Evolutionary conservation across 257 asterid genomes (phyloP).

Genomic region (Nyctanthes arbortristis): DNA sequence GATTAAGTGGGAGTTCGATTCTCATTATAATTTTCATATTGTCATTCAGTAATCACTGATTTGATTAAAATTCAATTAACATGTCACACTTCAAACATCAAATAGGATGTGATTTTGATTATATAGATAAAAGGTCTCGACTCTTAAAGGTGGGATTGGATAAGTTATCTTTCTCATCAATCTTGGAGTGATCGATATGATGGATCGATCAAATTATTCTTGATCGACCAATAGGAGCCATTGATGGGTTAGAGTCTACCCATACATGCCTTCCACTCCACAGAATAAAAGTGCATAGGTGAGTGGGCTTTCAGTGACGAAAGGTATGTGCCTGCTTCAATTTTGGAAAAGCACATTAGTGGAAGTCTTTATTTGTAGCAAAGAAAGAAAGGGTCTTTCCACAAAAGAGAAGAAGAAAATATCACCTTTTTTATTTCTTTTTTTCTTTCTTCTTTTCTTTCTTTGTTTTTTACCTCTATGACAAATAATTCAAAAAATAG

Average conservation of each 20-base stretch:
- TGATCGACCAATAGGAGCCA: background rate
- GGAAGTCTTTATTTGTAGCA: background rate
- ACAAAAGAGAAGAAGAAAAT: too few species aligned
- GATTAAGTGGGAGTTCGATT: too few species aligned
- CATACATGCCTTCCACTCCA: background rate
- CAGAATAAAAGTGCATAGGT: background rate
- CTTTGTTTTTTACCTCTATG: conserved; percentile 2
- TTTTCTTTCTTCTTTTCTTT: too few species aligned
- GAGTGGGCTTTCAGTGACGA: background rate
- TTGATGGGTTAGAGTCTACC: background rate
- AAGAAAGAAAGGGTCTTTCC: background rate
- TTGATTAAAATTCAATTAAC: too few species aligned
- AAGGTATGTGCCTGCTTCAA: background rate
- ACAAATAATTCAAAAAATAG: background rate
- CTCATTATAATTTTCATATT: too few species aligned
- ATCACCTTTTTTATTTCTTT: background rate
- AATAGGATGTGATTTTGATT: background rate
- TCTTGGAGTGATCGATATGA: background rate
- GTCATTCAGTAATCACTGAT: too few species aligned
- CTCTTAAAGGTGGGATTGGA: background rate
- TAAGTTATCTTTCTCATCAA: background rate
- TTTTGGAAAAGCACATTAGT: background rate
- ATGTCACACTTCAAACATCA: too few species aligned
- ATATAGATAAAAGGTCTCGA: background rate
- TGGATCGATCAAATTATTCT: background rate